Conservation (phyloP, 768 basidiomycete species). For the Pluteus cervinus region DNA sequence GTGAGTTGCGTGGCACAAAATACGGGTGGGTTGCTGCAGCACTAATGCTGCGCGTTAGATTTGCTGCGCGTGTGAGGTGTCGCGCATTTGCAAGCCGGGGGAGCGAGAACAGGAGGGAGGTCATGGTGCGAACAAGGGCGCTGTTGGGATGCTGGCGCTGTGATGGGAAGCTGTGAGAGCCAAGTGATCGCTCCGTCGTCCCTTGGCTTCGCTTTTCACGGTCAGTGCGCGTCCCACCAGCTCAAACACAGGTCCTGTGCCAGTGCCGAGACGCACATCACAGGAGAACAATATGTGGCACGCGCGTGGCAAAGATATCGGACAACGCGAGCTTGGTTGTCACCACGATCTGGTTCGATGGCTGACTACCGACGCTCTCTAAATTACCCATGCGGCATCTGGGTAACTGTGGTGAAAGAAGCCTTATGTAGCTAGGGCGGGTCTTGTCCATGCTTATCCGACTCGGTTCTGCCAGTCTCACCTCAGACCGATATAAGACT, state of each 20-base stretch:
- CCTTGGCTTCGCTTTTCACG: not conserved
- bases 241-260: no score
- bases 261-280: no score
- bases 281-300: no score
- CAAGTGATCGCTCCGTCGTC: not conserved
- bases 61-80: no score
- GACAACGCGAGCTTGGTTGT: slow-evolving; percentile 10
- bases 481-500: slow-evolving; percentile 26
- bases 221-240: no score
- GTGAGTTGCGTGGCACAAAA: slow-evolving; percentile 59
- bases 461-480: slow-evolving; percentile 21
- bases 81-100: no score
- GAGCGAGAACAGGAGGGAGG: not conserved
- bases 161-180: not conserved
- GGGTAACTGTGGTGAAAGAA: slow-evolving; percentile 13
- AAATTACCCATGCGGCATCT: slow-evolving; percentile 15
- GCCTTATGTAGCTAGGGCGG: slow-evolving; percentile 24
- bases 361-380: slow-evolving; percentile 8
- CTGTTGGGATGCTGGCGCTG: not conserved
- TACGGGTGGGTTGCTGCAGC: slow-evolving; percentile 30
- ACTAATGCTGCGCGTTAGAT: no score
- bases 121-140: not conserved
- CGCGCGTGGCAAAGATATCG: slow-evolving; percentile 9
- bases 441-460: slow-evolving; percentile 16
- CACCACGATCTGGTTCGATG: slow-evolving; percentile 11